These are phyloP conservation scores for Apophysomyces elegans DNA, from an alignment of 371 early-diverging fungal genomes.

Conservation along the genomic window DNA sequence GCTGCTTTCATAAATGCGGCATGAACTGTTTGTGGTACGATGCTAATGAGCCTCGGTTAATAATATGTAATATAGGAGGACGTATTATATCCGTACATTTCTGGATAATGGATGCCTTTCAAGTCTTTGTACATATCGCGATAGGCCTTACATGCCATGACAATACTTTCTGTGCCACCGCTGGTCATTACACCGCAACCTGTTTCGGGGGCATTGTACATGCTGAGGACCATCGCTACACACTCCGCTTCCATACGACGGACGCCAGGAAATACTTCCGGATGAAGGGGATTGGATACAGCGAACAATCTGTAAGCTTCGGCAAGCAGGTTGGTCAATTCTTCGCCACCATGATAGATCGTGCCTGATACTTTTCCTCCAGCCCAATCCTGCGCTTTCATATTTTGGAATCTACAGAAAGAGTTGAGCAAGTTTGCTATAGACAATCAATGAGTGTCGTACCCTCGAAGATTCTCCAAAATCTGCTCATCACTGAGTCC, in stretches of 20 bases:
- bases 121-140: conserved; percentile 75
- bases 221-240: conserved; percentile 85
- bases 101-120: conserved; percentile 85
- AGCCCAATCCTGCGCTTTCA: conserved; percentile 77
- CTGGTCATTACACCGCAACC: conserved; percentile 89
- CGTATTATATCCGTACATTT: conserved; percentile 68
- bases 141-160: conserved; percentile 93
- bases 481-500: conserved; percentile 71
- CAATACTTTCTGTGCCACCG: conserved; percentile 94
- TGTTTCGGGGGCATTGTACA: conserved; percentile 81
- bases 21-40: conserved; percentile 90
- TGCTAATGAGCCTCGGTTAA: conserved; percentile 45
- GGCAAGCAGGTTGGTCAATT: conserved; percentile 71
- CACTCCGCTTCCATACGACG: conserved; percentile 95
- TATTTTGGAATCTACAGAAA: conserved; percentile 41
- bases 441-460: conserved; percentile 10
- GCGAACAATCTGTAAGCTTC: conserved; percentile 89
- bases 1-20: conserved; percentile 97
- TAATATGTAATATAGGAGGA: neutral
- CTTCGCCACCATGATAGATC: conserved; percentile 91
- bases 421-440: conserved; percentile 10
- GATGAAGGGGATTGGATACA: conserved; percentile 91
- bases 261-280: conserved; percentile 95
- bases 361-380: conserved; percentile 90
- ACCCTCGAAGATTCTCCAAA: conserved; percentile 61